Evolutionary conservation across 1,284 basidiomycete species (phyloP).

Genomic region (Pseudozyma flocculosa): DNA sequence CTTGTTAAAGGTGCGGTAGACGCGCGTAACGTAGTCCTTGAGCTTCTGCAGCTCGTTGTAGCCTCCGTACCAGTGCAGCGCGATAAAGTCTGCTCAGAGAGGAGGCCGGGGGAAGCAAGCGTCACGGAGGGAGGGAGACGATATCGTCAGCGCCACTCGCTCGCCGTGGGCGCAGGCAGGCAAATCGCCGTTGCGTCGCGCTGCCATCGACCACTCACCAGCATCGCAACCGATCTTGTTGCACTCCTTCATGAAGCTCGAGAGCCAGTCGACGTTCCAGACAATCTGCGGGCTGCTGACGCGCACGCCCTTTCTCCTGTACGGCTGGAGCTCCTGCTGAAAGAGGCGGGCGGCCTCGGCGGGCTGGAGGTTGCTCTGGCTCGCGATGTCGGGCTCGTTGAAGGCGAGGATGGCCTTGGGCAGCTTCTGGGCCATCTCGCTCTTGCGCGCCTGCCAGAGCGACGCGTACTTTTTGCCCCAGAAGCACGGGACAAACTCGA

Average conservation of each 20-base stretch:
- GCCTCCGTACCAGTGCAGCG: constrained; percentile 55
- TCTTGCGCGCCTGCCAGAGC: constrained; percentile 43
- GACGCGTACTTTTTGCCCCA: constrained; percentile 47
- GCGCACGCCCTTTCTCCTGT: constrained; percentile 41
- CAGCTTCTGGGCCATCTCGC: constrained; percentile 26
- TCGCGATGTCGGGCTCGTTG: constrained; percentile 52
- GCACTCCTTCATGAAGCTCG: constrained; percentile 41
- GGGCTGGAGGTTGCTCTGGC: constrained; percentile 44
- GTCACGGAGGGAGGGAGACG: constrained; percentile 14
- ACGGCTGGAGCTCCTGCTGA: constrained; percentile 47
- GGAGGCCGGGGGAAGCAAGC: constrained; percentile 11
- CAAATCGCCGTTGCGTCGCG: constrained; percentile 18
- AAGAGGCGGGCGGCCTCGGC: constrained; percentile 31
- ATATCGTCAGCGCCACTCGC: constrained; percentile 18
- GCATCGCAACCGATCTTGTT: constrained; percentile 37
- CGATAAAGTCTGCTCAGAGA: constrained; percentile 45
- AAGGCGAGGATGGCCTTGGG: constrained; percentile 42
- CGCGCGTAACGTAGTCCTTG: constrained; percentile 34
- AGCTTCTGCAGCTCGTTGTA: constrained; percentile 33
- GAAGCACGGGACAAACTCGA: constrained; percentile 52
- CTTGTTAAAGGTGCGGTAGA: constrained; percentile 31
- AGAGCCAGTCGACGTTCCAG: constrained; percentile 45
- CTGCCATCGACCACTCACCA: constrained; percentile 17
- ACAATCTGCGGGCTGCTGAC: constrained; percentile 52
- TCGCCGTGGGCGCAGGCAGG: constrained; percentile 19